phyloP scores from a whole-genome alignment of 1,284 basidiomycete genomes.

The Leccinum brunneo-olivaceum region DNA sequence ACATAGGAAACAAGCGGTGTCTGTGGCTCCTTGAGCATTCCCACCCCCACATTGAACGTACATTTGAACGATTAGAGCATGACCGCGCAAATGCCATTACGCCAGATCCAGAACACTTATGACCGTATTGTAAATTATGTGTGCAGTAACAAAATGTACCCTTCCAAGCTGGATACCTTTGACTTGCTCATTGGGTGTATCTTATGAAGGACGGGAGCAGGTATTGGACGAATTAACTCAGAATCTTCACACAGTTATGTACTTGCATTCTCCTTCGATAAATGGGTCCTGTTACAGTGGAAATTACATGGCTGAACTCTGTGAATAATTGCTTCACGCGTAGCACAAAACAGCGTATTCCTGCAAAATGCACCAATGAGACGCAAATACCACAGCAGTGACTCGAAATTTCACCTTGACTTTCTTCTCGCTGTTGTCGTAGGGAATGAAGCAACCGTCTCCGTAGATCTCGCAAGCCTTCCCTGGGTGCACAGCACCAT shows the following conservation, averaged over 20 bases:
- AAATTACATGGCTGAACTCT: background rate
- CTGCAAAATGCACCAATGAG: constrained; percentile 23
- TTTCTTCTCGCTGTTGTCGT: constrained; percentile 28
- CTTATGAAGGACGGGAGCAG: too few relatives aligned
- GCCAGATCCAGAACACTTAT: background rate
- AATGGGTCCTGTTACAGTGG: constrained; percentile 8
- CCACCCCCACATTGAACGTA: too few relatives aligned
- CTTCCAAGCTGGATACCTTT: background rate
- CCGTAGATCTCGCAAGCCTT: constrained; percentile 50
- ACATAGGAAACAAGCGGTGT: background rate
- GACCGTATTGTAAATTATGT: background rate
- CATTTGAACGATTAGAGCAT: background rate
- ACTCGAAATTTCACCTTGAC: constrained; percentile 22
- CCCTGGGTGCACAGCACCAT: constrained; percentile 52
- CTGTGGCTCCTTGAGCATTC: background rate
- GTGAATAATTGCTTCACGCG: constrained; percentile 10
- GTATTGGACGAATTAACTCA: background rate
- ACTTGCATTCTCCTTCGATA: constrained; percentile 1
- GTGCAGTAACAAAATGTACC: background rate
- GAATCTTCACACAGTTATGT: background rate
- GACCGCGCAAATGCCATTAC: background rate
- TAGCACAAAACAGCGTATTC: constrained; percentile 41
- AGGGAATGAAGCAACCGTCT: constrained; percentile 39
- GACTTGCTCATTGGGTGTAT: background rate
- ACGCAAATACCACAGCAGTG: background rate